Conservation (phyloP, 164 flowering plant species). For the Tinospora cordifolia region DNA sequence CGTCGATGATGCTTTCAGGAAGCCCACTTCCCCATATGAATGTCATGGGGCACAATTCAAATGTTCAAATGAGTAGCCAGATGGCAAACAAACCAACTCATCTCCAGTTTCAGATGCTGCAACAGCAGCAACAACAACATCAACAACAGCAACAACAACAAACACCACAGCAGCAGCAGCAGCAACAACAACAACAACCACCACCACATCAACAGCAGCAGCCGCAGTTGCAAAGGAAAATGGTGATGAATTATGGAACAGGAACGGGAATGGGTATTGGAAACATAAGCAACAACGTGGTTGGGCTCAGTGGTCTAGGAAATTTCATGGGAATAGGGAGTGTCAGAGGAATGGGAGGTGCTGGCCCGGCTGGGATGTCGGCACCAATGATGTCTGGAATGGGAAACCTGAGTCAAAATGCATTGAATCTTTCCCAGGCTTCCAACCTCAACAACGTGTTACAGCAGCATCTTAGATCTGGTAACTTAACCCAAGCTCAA, state of each 20-base stretch:
- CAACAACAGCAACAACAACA: conserved; percentile 22
- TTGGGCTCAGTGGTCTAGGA: conserved; percentile 54
- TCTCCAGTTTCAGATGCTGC: conserved; percentile 56
- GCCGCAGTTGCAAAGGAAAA: conserved; percentile 50
- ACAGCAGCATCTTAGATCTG: conserved; percentile 51
- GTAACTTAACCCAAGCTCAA: conserved; percentile 31
- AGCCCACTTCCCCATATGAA: conserved; percentile 50
- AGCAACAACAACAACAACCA: conserved; percentile 37
- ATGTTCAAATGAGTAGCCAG: conserved; percentile 43
- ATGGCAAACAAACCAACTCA: conserved; percentile 51
- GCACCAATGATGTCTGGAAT: conserved; percentile 56
- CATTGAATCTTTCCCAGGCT: conserved; percentile 42
- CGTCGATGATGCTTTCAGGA: conserved; percentile 45
- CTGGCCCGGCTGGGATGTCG: conserved; percentile 37
- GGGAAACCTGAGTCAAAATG: conserved; percentile 53
- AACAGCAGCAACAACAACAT: conserved; percentile 26
- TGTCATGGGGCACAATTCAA: conserved; percentile 47
- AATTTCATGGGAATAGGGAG: conserved; percentile 59
- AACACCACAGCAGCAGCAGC: conserved; percentile 33
- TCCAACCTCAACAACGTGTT: conserved; percentile 37
- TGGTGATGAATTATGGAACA: conserved; percentile 61
- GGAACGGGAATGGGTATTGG: conserved; percentile 50
- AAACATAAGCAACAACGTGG: conserved; percentile 52
- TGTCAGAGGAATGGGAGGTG: conserved; percentile 53
- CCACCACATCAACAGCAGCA: conserved; percentile 32